A percentile compares a stretch with the other conserved stretches of the same genome.
Conservation (phyloP, 1,284 basidiomycete genomes). For the Ganoderma multipileum region DNA sequence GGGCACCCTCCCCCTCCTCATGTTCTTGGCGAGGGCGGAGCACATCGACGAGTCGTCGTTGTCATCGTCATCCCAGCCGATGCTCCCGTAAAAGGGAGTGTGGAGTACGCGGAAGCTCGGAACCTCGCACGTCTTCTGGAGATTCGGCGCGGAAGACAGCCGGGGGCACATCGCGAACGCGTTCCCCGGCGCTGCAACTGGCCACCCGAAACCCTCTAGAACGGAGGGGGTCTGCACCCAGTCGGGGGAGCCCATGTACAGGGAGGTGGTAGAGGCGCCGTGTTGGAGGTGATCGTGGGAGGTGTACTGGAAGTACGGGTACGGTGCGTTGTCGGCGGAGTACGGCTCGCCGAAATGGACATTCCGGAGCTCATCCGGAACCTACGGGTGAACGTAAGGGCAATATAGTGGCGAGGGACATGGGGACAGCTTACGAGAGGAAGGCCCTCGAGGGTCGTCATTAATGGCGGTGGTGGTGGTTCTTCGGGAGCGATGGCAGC, state of each 20-base stretch:
- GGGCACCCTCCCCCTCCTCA: neutral
- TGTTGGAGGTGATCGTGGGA: conserved; percentile 12
- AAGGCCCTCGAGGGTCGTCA: neutral
- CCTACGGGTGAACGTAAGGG: neutral
- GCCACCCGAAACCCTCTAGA: neutral
- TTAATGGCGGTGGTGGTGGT: neutral
- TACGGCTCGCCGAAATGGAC: conserved; percentile 11
- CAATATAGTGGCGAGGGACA: neutral
- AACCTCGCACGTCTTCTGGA: neutral
- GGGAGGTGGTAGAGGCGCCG: neutral
- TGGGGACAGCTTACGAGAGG: neutral
- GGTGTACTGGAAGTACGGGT: conserved; percentile 16
- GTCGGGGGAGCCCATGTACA: neutral
- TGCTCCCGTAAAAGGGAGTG: neutral
- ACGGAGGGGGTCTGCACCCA: neutral
- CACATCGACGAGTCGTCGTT: neutral
- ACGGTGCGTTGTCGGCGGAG: neutral
- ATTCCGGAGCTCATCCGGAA: neutral
- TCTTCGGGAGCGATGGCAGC: neutral
- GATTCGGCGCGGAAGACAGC: neutral
- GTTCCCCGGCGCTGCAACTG: neutral
- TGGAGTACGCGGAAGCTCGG: neutral
- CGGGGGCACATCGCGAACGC: neutral
- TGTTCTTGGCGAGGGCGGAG: neutral
- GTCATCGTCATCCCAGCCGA: neutral